These are phyloP conservation scores for Galerina marginata DNA, from an alignment of 768 basidiomycete genomes.

Conservation along the genomic window DNA sequence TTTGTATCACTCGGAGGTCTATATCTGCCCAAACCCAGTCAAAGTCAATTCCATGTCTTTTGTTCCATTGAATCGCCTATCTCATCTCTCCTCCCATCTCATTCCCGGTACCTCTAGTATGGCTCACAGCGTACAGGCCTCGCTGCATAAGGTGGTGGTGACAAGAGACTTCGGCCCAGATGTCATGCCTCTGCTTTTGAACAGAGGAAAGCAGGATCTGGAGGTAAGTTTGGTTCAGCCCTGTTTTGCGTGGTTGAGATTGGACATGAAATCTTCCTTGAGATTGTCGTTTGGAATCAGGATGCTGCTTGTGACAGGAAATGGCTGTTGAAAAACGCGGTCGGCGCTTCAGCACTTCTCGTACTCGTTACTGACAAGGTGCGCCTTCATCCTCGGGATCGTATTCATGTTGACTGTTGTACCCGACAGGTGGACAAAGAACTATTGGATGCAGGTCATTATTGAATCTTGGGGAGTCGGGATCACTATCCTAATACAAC, in stretches of 20 bases:
- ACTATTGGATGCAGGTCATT: conserved; percentile 61
- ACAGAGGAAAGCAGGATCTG: conserved; percentile 45
- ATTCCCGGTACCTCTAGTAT: background rate
- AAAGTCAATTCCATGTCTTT: conserved; percentile 23
- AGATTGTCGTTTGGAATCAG: conserved; percentile 53
- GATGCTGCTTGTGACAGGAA: conserved; percentile 59
- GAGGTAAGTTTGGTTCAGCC: conserved; percentile 46
- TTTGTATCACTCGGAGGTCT: background rate
- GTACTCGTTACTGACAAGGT: conserved; percentile 80
- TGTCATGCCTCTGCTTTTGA: conserved; percentile 58
- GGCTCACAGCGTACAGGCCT: conserved; percentile 8
- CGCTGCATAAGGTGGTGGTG: conserved; percentile 52
- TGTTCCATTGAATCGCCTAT: conserved; percentile 21
- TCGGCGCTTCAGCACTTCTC: conserved; percentile 66
- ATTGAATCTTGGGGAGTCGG: background rate
- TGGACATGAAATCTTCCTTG: background rate
- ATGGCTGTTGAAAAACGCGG: conserved; percentile 78
- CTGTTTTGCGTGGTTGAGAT: background rate
- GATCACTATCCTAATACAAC: background rate
- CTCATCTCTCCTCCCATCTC: conserved; percentile 14
- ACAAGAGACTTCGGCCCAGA: conserved; percentile 66
- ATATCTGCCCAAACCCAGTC: background rate
- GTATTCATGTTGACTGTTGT: background rate
- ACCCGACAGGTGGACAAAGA: conserved; percentile 69
- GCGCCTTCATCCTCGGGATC: background rate